phyloP scores from a whole-genome alignment of 106 monocot species.

The Agapanthus africanus region DNA sequence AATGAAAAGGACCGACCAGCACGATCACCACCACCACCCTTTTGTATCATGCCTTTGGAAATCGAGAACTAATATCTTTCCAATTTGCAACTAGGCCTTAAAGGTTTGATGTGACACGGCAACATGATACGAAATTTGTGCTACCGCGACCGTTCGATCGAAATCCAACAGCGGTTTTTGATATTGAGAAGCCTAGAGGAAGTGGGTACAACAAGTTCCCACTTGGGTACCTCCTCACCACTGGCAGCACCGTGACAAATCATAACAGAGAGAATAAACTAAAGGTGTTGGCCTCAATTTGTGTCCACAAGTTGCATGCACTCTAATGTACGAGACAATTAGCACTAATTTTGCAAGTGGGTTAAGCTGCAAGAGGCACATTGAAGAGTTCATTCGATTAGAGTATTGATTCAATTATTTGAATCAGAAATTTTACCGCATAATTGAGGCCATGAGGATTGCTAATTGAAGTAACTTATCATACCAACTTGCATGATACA shows the following conservation, averaged over 20 bases:
- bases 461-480: conserved; percentile 6
- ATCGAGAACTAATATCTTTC: too few species aligned
- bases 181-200: too few species aligned
- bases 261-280: background rate
- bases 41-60: too few species aligned
- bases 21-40: too few species aligned
- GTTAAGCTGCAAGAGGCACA: background rate
- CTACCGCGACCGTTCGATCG: background rate
- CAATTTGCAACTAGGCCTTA: background rate
- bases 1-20: too few species aligned
- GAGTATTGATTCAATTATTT: too few species aligned
- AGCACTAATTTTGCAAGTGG: background rate
- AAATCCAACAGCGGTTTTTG: background rate
- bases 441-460: too few species aligned
- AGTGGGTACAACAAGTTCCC: background rate
- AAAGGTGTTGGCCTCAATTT: background rate
- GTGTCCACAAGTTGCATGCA: background rate
- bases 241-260: background rate
- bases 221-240: background rate
- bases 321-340: background rate
- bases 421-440: too few species aligned
- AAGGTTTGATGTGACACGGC: background rate
- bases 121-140: too few species aligned
- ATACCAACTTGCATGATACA: background rate
- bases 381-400: too few species aligned